Conservation (phyloP, 306 rosid species). For the Cicer pinnatifidum region DNA sequence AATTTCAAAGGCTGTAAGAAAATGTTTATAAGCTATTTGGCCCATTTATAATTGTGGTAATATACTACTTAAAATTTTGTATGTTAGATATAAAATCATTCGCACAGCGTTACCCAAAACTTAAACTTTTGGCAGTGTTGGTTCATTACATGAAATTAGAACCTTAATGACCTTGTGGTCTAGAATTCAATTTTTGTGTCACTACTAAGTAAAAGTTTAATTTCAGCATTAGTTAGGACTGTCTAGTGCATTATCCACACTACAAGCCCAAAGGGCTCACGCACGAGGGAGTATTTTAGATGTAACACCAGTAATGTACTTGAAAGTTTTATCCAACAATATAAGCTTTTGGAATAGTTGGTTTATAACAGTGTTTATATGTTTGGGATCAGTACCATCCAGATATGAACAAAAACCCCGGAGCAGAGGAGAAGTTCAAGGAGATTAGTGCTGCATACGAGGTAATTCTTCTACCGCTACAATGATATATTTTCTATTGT, state of each 20-base stretch:
- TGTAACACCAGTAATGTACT: slow-evolving; percentile 1
- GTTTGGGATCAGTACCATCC: slow-evolving; percentile 80
- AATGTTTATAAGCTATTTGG: neutral
- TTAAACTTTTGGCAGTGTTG: slow-evolving; percentile 6
- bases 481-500: neutral
- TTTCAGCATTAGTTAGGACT: neutral
- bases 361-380: slow-evolving; percentile 19
- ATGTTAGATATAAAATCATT: neutral
- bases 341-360: slow-evolving; percentile 3
- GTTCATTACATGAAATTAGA: slow-evolving; percentile 13
- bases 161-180: slow-evolving; percentile 20
- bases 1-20: slow-evolving; percentile 8
- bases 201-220: neutral
- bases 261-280: neutral
- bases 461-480: slow-evolving; percentile 56
- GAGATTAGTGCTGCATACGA: slow-evolving; percentile 96
- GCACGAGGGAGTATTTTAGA: neutral
- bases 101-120: neutral
- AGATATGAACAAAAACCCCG: slow-evolving; percentile 76
- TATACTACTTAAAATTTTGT: slow-evolving; percentile 22
- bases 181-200: slow-evolving; percentile 9
- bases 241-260: neutral
- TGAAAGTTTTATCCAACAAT: neutral
- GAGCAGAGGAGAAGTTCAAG: slow-evolving; percentile 92
- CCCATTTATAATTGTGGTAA: slow-evolving; percentile 28